Base-by-base conservation (phyloP, 1,284 basidiomycete genomes). In the Moesziomyces sp. region DNA sequence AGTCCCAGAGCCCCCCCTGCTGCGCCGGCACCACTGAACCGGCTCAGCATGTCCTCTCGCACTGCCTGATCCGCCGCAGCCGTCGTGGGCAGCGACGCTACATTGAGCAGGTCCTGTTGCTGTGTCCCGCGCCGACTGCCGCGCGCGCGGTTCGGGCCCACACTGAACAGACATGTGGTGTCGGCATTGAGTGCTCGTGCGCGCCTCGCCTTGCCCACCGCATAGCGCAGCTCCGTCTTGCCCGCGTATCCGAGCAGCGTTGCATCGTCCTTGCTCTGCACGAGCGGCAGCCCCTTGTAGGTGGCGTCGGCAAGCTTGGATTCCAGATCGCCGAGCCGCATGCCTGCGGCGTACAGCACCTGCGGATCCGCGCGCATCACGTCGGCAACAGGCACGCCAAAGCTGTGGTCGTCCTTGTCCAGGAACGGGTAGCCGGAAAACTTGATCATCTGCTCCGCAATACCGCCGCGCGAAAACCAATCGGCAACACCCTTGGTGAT, bases 401-500 rank as follows among this genome's bases (percentile, higher is more conserved):
- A 96, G 0, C 91, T 90, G 81, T 94, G 91, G 80, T 97, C 93
- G 46, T 78, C 81, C 82, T 94, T 94, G 55, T 86, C 85, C 60
- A 99, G 86, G 87, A 96, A 95, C 0, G 97, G 97, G 85, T 92
- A 99, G 11, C 95, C 96, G 82, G 97, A 98, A 86, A 99, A 96
- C 23, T 91, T 89, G 80, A 99, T 99, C 89, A 92, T 93, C 83
- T 97, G 94, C 76, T 99, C 97, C 5, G 96, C 94, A 73, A 99
- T 97, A 2, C 97, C 97, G 52, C 89, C 92, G 13, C 91, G 91
- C 21, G 94, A 94, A 49, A 98, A 88, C 77, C 93, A 91, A 82
- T 99, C 97, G n/a, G 93, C 93, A 14, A 99, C 94, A 8, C 94
- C 93, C 85, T 98, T 99, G 16, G 97, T 97, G 38, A 97, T 94